Conservation (phyloP, 1,139 yeast genomes). For the Nakaseomyces kungkrabaensis region DNA sequence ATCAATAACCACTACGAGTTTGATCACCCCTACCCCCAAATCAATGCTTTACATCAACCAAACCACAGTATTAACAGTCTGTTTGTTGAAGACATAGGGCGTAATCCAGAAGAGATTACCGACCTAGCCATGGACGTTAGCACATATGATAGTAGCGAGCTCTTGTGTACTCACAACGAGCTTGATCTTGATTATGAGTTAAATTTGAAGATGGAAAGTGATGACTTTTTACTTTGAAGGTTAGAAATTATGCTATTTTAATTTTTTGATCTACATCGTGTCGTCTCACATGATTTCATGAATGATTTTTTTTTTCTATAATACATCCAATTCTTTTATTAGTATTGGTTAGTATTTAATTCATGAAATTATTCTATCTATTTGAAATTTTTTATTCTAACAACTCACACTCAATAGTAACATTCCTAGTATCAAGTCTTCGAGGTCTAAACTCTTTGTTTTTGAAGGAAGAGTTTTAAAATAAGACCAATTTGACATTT, state of each 20-base stretch:
- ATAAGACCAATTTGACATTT: no score
- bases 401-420: no score
- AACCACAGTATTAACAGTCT: constrained; percentile 2
- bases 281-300: neutral
- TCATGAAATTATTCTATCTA: neutral
- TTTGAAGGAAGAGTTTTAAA: no score
- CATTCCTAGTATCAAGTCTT: neutral
- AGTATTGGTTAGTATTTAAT: neutral
- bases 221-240: constrained; percentile 1
- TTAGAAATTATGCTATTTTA: neutral
- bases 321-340: neutral
- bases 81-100: constrained; percentile 3
- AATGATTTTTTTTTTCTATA: neutral
- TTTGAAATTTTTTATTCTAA: neutral
- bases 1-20: neutral
- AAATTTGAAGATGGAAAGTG: constrained; percentile 1
- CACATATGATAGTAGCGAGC: neutral
- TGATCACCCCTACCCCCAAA: constrained; percentile 1
- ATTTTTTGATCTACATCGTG: neutral
- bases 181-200: neutral
- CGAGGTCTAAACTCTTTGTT: neutral
- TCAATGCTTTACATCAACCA: neutral
- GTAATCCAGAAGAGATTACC: constrained; percentile 3
- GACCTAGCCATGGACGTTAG: constrained; percentile 2
- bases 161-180: neutral